Evolutionary conservation across 192 early-diverging fungal genomes (phyloP), one percentile per base, ranked within the genome.

Genomic region (Rhizophlyctis rosea): DNA sequence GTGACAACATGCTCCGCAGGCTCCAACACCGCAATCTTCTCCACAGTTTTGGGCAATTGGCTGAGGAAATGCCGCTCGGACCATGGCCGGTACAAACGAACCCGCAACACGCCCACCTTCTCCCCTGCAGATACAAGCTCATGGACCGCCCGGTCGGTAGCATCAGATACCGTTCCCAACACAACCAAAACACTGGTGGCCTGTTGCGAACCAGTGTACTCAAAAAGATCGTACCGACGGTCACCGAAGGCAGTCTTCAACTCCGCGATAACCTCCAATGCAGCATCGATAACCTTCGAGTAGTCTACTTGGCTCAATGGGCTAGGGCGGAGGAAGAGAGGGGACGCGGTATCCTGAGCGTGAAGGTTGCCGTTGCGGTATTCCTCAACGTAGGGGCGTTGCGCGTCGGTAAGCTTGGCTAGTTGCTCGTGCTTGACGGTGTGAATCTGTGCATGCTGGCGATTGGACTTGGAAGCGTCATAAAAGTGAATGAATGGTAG

Each of bases 61-160:
- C 73, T 77, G 21, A 90, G 67, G 48, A 98, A 87, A 62, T 87
- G 75, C 23, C 68, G 69, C 32, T 83, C 80, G 24, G 82, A 83
- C 94, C 93, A 98, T 14, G 95, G 95, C 18, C 94, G 76, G 72
- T 87, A 89, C 1, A 85, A 72, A 51, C 91, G 88, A 47, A 92
- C 87, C 39, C 78, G 79, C 25, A 98, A 64, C 27, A 93, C 74
- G 32, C 92, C 94, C 39, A 89, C 74, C 24, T 78, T 81, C 13
- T 67, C 47, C 51, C 69, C 39, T 39, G 27, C 3, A 21, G 58
- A 44, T 47, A 71, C 53, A 5, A 82, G 66, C 35, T 48, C 52
- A 25, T 78, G 67, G 36, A 91, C 76, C 24, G 79, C 70, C 14
- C 76, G 50, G 54, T 80, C 70, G 35, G 87, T 65, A 25, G 65